Evolutionary conservation across 371 early-diverging fungal genomes (phyloP), one percentile per base, ranked within the genome.

Genomic region (Conidiobolus incongruus): DNA sequence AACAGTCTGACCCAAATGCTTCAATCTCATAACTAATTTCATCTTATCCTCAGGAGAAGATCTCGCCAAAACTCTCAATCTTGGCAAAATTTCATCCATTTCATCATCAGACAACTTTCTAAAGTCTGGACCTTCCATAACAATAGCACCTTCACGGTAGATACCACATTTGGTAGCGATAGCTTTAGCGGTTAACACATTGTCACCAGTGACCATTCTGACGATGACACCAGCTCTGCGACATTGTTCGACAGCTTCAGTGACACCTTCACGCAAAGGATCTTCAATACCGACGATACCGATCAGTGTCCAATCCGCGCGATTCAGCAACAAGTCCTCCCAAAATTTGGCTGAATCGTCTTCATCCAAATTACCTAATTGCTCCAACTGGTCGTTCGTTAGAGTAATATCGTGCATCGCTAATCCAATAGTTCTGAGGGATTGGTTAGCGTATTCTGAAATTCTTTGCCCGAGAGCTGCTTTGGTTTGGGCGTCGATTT

Each of bases 181-280:
- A 2, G 81, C 77, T 20, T 70, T 65, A 8, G 97, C 94, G 1
- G 90, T 93, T 37, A 74, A 68, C 23, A 84, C 52, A 54, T 88
- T 87, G 64, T 96, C 97, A 47, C 97, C 97, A 4, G 97, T 96
- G 42, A 94, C 89, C 90, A 95, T 92, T 23, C 85, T 77, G 13
- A 92, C 87, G 53, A 70, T 66, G n/a, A 94, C 83, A 47, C 93
- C 93, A 28, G 95, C 93, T 43, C 68, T 63, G 47, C 74, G 68
- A 56, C 87, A 89, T 31, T 63, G 63, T 24, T 60, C 62, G 5
- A 92, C 85, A 19, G 88, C 79, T 52, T 73, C 76, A 16, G 71
- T 70, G 2, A 91, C 93, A 48, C 80, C 88, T 32, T 77, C 77
- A 38, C 91, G 74, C 28, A 89, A 68, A 12, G 91, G 92, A 60